Evolutionary conservation across 768 basidiomycete genomes (phyloP).

Genomic region (Tulasnella sp.): DNA sequence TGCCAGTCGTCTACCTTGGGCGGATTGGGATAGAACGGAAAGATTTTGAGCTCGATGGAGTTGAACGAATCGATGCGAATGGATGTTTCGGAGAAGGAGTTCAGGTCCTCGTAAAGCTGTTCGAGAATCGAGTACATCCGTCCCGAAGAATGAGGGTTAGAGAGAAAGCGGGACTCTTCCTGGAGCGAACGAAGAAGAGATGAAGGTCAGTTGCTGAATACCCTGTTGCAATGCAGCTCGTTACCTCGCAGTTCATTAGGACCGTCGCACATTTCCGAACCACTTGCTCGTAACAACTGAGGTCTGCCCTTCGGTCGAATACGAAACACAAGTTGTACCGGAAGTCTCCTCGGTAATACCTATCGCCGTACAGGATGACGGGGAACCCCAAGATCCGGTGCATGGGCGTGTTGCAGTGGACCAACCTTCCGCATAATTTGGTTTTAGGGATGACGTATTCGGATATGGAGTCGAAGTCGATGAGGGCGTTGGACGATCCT

Average conservation of each 20-base stretch:
- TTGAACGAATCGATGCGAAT: conserved; percentile 84
- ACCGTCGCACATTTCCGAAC: conserved; percentile 92
- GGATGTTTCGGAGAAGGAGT: conserved; percentile 93
- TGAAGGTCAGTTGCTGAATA: not conserved
- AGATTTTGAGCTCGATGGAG: conserved; percentile 89
- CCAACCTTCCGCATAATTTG: conserved; percentile 75
- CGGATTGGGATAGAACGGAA: conserved; percentile 95
- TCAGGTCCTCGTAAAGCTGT: conserved; percentile 93
- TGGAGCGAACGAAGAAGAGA: conserved; percentile 24
- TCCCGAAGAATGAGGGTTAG: conserved; percentile 49
- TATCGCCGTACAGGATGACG: conserved; percentile 51
- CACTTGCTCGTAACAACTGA: conserved; percentile 92
- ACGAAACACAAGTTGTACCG: conserved; percentile 95
- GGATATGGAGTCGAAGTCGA: conserved; percentile 81
- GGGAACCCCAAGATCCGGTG: conserved; percentile 92
- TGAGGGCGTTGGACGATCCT: conserved; percentile 16
- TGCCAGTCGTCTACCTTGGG: conserved; percentile 86
- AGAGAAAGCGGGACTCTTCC: conserved; percentile 87
- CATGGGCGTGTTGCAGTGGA: conserved; percentile 69
- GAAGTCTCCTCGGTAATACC: conserved; percentile 78
- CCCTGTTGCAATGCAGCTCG: conserved; percentile 19
- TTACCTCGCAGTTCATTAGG: conserved; percentile 76
- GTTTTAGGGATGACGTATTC: conserved; percentile 89
- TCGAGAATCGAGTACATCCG: conserved; percentile 78
- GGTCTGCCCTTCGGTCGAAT: conserved; percentile 69